Conservation (phyloP, 1,139 yeast species). For the Zygosaccharomyces sapae region DNA sequence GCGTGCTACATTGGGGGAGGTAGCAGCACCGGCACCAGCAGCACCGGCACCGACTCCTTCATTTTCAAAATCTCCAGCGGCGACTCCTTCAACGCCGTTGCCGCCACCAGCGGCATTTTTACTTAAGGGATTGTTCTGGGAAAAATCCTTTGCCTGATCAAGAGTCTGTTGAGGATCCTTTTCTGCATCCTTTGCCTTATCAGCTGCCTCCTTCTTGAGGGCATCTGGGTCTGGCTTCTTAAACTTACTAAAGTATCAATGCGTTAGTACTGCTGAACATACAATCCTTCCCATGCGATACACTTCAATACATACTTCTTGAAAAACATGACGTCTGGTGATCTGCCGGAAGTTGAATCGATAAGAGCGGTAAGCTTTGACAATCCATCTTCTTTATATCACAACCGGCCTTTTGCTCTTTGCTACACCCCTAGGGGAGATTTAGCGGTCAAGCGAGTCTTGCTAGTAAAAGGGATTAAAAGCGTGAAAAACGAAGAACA, state of each 20-base stretch:
- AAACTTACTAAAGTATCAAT: not conserved
- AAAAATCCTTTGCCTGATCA: not conserved
- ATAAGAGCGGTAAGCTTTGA: not conserved
- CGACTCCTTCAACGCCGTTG: too few relatives aligned
- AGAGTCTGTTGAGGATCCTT: constrained; percentile 1
- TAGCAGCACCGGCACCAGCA: not conserved
- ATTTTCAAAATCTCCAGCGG: not conserved
- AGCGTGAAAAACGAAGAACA: not conserved
- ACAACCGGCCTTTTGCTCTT: not conserved
- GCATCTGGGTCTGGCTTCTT: constrained; percentile 1
- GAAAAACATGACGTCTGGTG: not conserved
- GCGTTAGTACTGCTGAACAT: constrained; percentile 3
- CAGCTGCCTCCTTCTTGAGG: not conserved
- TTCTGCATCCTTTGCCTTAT: not conserved
- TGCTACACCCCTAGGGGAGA: constrained; percentile 4
- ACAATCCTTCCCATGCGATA: too few relatives aligned
- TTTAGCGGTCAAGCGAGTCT: not conserved
- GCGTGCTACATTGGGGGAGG: not conserved
- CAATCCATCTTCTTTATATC: not conserved
- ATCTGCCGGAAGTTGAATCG: not conserved
- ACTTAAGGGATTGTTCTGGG: not conserved
- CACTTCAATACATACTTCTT: constrained; percentile 3
- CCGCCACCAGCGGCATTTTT: not conserved
- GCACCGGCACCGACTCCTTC: not conserved
- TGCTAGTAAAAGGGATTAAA: not conserved